A percentile compares a stretch with the other conserved stretches of the same genome.
Conservation (phyloP, 2,329 filamentous ascomycete species). For the Dichotomopilus funicola region DNA sequence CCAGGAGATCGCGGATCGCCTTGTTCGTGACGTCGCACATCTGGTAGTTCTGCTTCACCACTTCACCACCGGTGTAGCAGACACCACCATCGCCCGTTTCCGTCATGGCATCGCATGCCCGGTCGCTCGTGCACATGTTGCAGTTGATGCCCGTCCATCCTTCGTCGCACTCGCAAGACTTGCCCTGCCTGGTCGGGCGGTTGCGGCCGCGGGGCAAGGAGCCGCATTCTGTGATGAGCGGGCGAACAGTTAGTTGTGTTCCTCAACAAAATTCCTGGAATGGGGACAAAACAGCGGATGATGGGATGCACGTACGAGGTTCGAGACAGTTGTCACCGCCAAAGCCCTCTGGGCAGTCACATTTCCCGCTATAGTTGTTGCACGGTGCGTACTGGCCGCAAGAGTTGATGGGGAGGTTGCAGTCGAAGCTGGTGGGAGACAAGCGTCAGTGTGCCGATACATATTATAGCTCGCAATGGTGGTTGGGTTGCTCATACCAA, state of each 20-base stretch:
- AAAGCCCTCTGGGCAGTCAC: conserved; percentile 84
- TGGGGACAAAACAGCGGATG: background rate
- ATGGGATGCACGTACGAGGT: conserved; percentile 49
- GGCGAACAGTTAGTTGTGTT: conserved; percentile 1
- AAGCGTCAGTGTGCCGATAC: conserved; percentile 14
- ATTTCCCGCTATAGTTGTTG: conserved; percentile 86
- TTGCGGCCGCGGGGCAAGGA: conserved; percentile 77
- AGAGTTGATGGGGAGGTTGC: conserved; percentile 83
- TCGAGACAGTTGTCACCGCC: conserved; percentile 89
- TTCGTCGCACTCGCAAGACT: conserved; percentile 77
- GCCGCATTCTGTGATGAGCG: conserved; percentile 62
- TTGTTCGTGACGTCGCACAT: conserved; percentile 96
- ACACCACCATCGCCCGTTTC: conserved; percentile 73
- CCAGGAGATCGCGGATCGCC: conserved; percentile 83
- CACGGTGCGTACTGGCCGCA: conserved; percentile 89
- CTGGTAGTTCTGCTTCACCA: conserved; percentile 92
- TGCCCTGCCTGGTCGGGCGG: conserved; percentile 64
- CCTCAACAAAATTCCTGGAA: conserved; percentile 1
- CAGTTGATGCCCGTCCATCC: conserved; percentile 98
- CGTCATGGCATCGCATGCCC: conserved; percentile 84
- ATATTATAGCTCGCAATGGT: background rate
- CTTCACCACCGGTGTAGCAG: conserved; percentile 85
- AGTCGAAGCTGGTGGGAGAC: conserved; percentile 72
- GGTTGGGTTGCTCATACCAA: conserved; percentile 42
- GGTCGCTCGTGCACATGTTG: conserved; percentile 81